Percentiles rank a stretch among this genome's conserved stretches.
Evolutionary conservation across 2,329 filamentous ascomycete species (phyloP).

Genomic region (Harringtonia aguacate): DNA sequence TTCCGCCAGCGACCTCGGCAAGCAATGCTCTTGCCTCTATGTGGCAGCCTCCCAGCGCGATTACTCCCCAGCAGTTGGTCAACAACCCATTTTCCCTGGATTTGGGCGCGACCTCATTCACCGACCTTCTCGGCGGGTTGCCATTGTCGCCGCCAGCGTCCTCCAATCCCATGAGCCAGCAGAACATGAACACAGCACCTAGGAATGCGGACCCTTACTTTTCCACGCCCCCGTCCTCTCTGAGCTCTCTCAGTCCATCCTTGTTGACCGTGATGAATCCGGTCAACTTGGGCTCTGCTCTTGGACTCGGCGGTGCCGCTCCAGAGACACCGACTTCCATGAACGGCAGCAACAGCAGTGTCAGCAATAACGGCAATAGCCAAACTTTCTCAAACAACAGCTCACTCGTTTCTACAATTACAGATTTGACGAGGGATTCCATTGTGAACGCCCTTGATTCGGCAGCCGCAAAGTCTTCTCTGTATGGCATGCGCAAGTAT

Average conservation of each 20-base stretch:
- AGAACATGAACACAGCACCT: conserved; percentile 42
- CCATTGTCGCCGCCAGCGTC: conserved; percentile 70
- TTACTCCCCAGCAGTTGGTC: conserved; percentile 56
- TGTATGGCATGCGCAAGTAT: conserved; percentile 53
- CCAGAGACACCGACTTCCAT: conserved; percentile 67
- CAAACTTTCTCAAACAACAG: conserved; percentile 31
- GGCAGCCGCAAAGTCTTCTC: conserved; percentile 36
- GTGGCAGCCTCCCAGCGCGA: conserved; percentile 56
- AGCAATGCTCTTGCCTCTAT: conserved; percentile 30
- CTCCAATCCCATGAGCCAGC: conserved; percentile 33
- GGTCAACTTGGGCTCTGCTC: conserved; percentile 53
- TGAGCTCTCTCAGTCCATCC: conserved; percentile 64
- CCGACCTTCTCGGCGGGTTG: conserved; percentile 61
- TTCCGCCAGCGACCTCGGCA: conserved; percentile 36
- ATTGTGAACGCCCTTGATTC: conserved; percentile 45
- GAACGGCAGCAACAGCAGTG: conserved; percentile 38
- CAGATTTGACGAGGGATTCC: conserved; percentile 51
- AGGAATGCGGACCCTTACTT: conserved; percentile 58
- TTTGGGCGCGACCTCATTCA: conserved; percentile 61
- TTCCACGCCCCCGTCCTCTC: conserved; percentile 63
- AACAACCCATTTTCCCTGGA: conserved; percentile 66
- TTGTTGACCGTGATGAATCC: conserved; percentile 54
- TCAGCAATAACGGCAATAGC: conserved; percentile 24
- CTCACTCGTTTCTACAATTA: conserved; percentile 53
- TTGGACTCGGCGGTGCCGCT: conserved; percentile 47